These are phyloP conservation scores for Coprinellus aureogranulatus DNA, from an alignment of 768 basidiomycete species.

Conservation along the genomic window DNA sequence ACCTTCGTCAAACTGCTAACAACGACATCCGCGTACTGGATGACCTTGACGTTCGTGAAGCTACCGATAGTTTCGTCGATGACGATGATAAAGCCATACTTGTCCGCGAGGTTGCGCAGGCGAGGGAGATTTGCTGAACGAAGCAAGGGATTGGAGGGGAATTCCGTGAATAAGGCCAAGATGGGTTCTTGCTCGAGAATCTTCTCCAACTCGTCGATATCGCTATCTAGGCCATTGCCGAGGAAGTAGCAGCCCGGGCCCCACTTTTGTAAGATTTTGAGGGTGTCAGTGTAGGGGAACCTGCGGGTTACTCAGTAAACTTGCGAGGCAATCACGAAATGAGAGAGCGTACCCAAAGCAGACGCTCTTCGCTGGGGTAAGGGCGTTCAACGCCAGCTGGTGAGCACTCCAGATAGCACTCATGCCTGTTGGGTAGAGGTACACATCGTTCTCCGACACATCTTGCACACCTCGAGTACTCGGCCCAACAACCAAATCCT, in stretches of 20 bases:
- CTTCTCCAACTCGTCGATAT: slow-evolving; percentile 69
- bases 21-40: slow-evolving; percentile 84
- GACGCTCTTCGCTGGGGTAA: slow-evolving; percentile 72
- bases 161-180: slow-evolving; percentile 85
- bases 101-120: slow-evolving; percentile 77
- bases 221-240: slow-evolving; percentile 72
- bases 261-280: slow-evolving; percentile 94
- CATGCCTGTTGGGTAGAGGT: slow-evolving; percentile 87
- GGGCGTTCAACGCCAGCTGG: slow-evolving; percentile 55
- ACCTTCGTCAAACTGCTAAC: slow-evolving; percentile 92
- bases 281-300: slow-evolving; percentile 93
- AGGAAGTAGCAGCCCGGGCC: slow-evolving; percentile 91
- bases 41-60: slow-evolving; percentile 87
- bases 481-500: slow-evolving; percentile 51
- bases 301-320: slow-evolving; percentile 36
- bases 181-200: slow-evolving; percentile 63
- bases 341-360: slow-evolving; percentile 78
- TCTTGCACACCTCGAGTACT: slow-evolving; percentile 66
- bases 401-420: slow-evolving; percentile 92
- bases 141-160: slow-evolving; percentile 93
- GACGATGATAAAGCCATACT: slow-evolving; percentile 83
- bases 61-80: slow-evolving; percentile 96
- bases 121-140: slow-evolving; percentile 77
- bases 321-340: too few relatives aligned
- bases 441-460: slow-evolving; percentile 85